Percentiles rank a stretch among this genome's conserved stretches.
phyloP scores from a whole-genome alignment of 1,284 basidiomycete genomes.

The Irpex lacteus region DNA sequence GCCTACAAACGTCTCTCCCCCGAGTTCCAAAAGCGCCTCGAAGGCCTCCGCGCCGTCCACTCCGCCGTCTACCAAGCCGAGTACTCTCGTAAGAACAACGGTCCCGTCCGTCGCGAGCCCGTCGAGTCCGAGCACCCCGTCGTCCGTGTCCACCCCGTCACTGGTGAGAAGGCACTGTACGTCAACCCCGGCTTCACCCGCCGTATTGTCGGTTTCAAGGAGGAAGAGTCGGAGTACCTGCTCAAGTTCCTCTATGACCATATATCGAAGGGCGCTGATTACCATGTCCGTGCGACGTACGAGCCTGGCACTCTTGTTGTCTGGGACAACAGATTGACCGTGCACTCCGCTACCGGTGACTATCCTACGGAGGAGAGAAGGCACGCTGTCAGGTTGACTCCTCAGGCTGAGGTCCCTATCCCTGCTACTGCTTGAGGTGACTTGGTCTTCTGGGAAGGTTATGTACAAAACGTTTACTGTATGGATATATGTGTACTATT shows the following conservation, averaged over 20 bases:
- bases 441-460: not conserved
- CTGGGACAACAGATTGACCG: slow-evolving; percentile 54
- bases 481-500: not conserved
- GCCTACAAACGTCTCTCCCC: slow-evolving; percentile 70
- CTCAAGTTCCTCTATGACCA: slow-evolving; percentile 61
- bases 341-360: slow-evolving; percentile 47
- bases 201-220: slow-evolving; percentile 65
- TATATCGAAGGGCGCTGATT: slow-evolving; percentile 44
- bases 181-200: slow-evolving; percentile 63
- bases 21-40: slow-evolving; percentile 62
- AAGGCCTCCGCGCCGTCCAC: slow-evolving; percentile 63
- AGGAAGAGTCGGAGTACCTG: slow-evolving; percentile 65
- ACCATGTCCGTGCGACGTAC: slow-evolving; percentile 44
- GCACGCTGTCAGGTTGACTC: slow-evolving; percentile 51
- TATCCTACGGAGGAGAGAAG: slow-evolving; percentile 40
- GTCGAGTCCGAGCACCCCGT: slow-evolving; percentile 55
- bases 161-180: slow-evolving; percentile 65
- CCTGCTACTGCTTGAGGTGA: slow-evolving; percentile 19
- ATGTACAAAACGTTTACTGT: not conserved
- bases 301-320: slow-evolving; percentile 45
- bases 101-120: slow-evolving; percentile 63
- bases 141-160: slow-evolving; percentile 61
- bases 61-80: slow-evolving; percentile 63
- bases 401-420: slow-evolving; percentile 51
- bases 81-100: slow-evolving; percentile 44